Percentiles rank a stretch among this genome's conserved stretches.
Conservation (phyloP, 75 land plant species). For the Pinus taeda region DNA sequence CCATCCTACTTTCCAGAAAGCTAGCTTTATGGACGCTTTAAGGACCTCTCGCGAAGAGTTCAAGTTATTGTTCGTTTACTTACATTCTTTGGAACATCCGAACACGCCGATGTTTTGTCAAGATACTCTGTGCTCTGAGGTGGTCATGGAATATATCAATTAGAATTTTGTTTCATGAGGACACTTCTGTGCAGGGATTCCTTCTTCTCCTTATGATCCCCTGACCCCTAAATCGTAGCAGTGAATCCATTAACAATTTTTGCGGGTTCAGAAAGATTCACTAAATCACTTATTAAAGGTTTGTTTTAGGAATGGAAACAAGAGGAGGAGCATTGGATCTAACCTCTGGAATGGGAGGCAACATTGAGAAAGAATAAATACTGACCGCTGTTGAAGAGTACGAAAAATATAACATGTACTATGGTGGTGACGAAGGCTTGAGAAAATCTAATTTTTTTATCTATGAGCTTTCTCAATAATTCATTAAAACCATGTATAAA, state of each 20-base stretch:
- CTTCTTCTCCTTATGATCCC: too few species aligned
- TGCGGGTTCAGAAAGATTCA: too few species aligned
- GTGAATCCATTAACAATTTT: too few species aligned
- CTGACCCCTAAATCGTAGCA: too few species aligned
- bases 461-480: too few species aligned
- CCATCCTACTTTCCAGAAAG: conserved; percentile 43
- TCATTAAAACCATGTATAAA: too few species aligned
- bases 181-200: too few species aligned
- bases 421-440: conserved; percentile 68
- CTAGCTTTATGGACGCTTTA: conserved; percentile 87
- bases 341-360: too few species aligned
- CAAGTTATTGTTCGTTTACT: conserved; percentile 89
- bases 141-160: conserved; percentile 68
- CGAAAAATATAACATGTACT: conserved; percentile 69
- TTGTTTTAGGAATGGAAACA: too few species aligned
- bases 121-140: conserved; percentile 68
- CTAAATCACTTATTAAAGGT: too few species aligned
- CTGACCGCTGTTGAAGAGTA: conserved; percentile 13
- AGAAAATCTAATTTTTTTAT: conserved; percentile 45
- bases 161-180: conserved; percentile 82
- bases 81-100: conserved; percentile 93
- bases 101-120: conserved; percentile 74
- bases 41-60: conserved; percentile 50
- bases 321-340: too few species aligned
- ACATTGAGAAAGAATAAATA: too few species aligned